Evolutionary conservation across 1,284 basidiomycete genomes (phyloP), one percentile per base, ranked within the genome.

Genomic region (Trametes sp.): DNA sequence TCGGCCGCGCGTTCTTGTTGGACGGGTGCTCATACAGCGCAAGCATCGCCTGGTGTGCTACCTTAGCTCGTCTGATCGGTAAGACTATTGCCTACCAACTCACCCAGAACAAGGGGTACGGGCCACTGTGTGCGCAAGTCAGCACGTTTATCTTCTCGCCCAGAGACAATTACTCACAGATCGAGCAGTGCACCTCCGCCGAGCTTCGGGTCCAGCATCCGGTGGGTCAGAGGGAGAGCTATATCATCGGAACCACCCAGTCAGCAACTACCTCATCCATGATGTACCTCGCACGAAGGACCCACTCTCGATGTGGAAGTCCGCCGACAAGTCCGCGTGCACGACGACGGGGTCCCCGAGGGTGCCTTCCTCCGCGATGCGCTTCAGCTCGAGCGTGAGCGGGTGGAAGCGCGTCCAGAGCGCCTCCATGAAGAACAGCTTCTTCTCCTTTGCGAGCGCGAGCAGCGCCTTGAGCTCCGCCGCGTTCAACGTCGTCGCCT

Each of bases 381-480:
- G 81, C 76, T 90, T 89, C 52, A 93, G 77, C 62, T 89, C 89
- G n/a, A 81, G 69, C 8, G 81, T 79, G 60, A 92, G 81, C 5
- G 92, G 92, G 60, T 90, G 88, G 79, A 93, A 94, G 29, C 91
- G 82, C 9, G 92, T 94, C 89, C 88, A 91, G 75, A 94, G 82
- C 2, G 89, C 94, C 77, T 95, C 94, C 94, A 96, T 95, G 70
- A 96, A 86, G 81, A 96, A 96, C 2, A 94, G 82, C 14, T 87
- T 84, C 69, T 90, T 81, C 74, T 92, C 84, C 73, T 88, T 89
- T 0, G 95, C 94, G 24, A 94, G 83, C 9, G 78, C 76, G 24
- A 94, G 77, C 33, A 97, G 82, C 54, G 88, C 85, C 46, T 86
- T 81, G 24, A 90, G 79, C 69, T 93, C 89, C 6, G 87, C 82